phyloP scores from a whole-genome alignment of 2,329 filamentous ascomycete genomes.

The Septoria linicola region DNA sequence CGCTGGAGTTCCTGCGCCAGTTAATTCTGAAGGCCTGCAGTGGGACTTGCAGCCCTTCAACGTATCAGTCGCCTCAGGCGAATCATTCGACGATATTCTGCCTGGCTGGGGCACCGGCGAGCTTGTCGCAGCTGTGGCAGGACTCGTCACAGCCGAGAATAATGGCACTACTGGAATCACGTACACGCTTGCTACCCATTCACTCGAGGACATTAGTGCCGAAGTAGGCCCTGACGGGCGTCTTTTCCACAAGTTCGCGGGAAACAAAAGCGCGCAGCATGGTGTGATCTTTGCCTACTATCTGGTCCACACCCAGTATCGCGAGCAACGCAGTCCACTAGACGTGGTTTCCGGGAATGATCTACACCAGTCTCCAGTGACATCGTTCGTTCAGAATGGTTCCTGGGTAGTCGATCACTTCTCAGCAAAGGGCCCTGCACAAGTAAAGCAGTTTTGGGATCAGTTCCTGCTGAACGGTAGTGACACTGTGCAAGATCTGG shows the following conservation, averaged over 20 bases:
- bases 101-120: constrained; percentile 43
- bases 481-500: constrained; percentile 20
- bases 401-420: constrained; percentile 40
- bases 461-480: constrained; percentile 33
- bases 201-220: constrained; percentile 33
- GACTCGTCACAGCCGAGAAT: constrained; percentile 13
- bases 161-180: constrained; percentile 21
- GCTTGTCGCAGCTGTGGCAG: constrained; percentile 26
- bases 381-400: constrained; percentile 35
- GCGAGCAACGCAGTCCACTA: constrained; percentile 34
- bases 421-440: constrained; percentile 30
- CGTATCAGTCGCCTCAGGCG: constrained; percentile 32
- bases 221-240: constrained; percentile 28
- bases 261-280: constrained; percentile 22
- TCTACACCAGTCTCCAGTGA: constrained; percentile 25
- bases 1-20: constrained; percentile 45
- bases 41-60: constrained; percentile 39
- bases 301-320: constrained; percentile 31
- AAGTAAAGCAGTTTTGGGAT: constrained; percentile 37
- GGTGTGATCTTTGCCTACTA: constrained; percentile 36
- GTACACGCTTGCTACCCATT: constrained; percentile 25
- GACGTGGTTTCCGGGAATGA: constrained; percentile 22
- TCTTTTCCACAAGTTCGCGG: constrained; percentile 27
- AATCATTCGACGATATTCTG: constrained; percentile 33
- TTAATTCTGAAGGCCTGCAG: constrained; percentile 37